phyloP scores from a whole-genome alignment of 2,329 filamentous ascomycete genomes.

The Sporothrix humicola region DNA sequence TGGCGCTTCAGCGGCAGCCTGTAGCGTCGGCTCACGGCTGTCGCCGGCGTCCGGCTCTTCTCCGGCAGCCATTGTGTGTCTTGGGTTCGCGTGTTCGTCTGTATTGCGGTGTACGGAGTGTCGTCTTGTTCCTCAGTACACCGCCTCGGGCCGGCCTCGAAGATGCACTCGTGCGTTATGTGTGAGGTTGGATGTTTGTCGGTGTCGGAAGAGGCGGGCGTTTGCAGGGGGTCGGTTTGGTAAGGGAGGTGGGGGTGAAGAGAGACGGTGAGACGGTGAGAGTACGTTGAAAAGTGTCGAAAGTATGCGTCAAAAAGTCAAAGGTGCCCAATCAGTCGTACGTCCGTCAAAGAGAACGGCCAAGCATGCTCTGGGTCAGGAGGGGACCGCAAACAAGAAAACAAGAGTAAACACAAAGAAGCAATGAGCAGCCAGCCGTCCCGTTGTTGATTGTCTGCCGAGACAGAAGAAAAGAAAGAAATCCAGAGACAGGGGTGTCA shows the following conservation, averaged over 20 bases:
- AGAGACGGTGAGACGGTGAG: constrained; percentile 15
- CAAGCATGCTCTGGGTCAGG: constrained; percentile 11
- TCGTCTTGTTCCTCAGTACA: constrained; percentile 3
- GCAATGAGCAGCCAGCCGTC: not conserved
- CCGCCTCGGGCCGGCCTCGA: constrained; percentile 16
- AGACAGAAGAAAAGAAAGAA: not conserved
- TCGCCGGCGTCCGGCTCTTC: constrained; percentile 30
- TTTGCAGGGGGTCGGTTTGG: not conserved
- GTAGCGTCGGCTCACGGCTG: constrained; percentile 10
- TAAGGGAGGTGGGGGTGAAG: constrained; percentile 5
- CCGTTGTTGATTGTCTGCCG: not conserved
- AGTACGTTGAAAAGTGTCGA: not conserved
- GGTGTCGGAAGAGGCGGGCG: constrained; percentile 8
- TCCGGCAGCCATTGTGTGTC: constrained; percentile 32
- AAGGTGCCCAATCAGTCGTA: not conserved
- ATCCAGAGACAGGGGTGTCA: not conserved
- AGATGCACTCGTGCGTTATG: not conserved
- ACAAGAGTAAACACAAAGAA: not conserved
- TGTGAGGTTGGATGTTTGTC: not conserved
- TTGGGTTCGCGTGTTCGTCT: not conserved
- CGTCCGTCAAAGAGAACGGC: constrained; percentile 15
- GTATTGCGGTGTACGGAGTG: constrained; percentile 19
- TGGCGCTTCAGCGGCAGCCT: not conserved
- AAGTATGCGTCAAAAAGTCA: not conserved
- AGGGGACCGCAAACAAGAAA: not conserved